phyloP scores from a whole-genome alignment of 148 eudicot genomes.

The Fagopyrum tataricum region DNA sequence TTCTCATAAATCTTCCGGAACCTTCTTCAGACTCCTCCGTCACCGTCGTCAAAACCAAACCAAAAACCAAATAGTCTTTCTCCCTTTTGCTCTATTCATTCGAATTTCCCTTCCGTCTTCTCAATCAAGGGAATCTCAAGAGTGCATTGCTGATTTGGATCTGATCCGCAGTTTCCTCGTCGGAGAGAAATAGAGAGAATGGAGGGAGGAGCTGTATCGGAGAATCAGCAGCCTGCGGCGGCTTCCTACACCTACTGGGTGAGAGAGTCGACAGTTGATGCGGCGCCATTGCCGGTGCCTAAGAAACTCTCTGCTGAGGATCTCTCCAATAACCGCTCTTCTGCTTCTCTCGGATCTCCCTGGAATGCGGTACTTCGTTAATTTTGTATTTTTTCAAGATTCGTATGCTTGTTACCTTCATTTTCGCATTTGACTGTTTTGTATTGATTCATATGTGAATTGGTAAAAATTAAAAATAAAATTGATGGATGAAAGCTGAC shows the following conservation, averaged over 20 bases:
- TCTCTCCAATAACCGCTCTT: conserved; percentile 14
- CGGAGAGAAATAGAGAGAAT: conserved; percentile 13
- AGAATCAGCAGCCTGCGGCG: conserved; percentile 19
- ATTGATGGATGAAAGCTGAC: background rate
- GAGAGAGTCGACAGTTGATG: conserved; percentile 44
- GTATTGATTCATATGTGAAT: background rate
- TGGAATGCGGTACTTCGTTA: conserved; percentile 59
- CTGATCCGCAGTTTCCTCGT: background rate
- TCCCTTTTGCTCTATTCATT: background rate
- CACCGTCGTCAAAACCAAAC: background rate
- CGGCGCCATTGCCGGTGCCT: conserved; percentile 78
- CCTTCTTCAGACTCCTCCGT: background rate
- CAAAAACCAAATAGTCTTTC: background rate
- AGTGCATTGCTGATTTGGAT: background rate
- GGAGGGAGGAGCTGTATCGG: conserved; percentile 27
- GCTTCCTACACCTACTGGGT: conserved; percentile 91
- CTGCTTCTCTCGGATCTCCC: conserved; percentile 64
- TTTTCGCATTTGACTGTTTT: background rate
- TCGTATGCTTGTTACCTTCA: background rate
- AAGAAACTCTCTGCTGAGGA: conserved; percentile 51
- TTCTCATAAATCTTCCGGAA: conserved; percentile 5
- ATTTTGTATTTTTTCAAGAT: background rate
- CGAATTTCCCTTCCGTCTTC: background rate
- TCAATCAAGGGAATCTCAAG: background rate
- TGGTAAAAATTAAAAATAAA: too few relatives aligned